Evolutionary conservation across 2,329 filamentous ascomycete genomes (phyloP).

Genomic region (Xylaria arbuscula): DNA sequence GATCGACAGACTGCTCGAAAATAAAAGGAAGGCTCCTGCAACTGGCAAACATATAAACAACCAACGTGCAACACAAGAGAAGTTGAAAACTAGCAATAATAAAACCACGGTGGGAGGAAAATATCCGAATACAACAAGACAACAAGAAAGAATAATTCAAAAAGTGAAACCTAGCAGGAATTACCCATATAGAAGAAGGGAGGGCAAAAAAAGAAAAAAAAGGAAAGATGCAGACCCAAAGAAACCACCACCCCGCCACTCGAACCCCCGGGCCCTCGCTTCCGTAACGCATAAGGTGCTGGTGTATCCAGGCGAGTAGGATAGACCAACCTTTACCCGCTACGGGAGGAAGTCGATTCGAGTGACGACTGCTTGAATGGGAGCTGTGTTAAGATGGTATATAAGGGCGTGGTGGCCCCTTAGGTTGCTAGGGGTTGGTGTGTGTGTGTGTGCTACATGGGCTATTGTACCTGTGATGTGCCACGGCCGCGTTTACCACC

Average conservation of each 20-base stretch:
- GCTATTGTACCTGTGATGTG: background rate
- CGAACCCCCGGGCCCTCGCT: constrained; percentile 10
- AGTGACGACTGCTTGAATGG: constrained; percentile 1
- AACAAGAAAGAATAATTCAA: too few species aligned
- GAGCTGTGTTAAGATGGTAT: background rate
- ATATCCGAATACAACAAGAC: too few species aligned
- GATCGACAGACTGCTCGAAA: too few species aligned
- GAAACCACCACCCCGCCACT: constrained; percentile 5
- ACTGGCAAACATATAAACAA: too few species aligned
- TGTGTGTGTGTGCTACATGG: background rate
- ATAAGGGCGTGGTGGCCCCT: too few species aligned
- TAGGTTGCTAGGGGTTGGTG: too few species aligned
- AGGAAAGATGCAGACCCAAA: background rate
- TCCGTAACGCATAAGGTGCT: background rate
- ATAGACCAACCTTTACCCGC: background rate
- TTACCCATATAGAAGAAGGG: too few species aligned
- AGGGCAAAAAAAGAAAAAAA: background rate
- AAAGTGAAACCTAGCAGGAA: too few species aligned
- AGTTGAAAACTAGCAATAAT: too few species aligned
- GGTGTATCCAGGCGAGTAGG: background rate
- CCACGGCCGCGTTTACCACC: background rate
- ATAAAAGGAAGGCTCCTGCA: too few species aligned
- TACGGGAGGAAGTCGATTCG: background rate
- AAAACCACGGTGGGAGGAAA: too few species aligned
- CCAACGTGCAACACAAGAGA: too few species aligned